Evolutionary conservation across 2,329 filamentous ascomycete species (phyloP).

Genomic region (Cladorrhinum sp.): DNA sequence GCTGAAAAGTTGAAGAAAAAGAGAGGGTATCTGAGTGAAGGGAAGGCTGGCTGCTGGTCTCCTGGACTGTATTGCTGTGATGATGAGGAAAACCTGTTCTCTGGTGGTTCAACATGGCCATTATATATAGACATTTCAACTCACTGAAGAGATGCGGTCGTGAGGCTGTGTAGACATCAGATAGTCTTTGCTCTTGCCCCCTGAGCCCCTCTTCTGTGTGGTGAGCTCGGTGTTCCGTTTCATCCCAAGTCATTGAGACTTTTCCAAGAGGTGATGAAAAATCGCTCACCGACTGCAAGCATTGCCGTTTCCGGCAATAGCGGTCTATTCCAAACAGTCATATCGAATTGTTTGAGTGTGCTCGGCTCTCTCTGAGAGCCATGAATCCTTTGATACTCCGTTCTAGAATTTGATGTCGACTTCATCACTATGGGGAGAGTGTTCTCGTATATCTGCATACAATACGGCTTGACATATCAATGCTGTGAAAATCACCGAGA

Average conservation of each 20-base stretch:
- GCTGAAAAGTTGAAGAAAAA: background rate
- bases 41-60: background rate
- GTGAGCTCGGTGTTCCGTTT: background rate
- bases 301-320: background rate
- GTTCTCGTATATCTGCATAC: too few relatives aligned
- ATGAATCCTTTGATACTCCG: too few relatives aligned
- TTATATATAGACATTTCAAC: background rate
- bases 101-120: background rate
- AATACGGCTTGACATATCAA: too few relatives aligned
- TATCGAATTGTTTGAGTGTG: background rate
- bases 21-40: background rate
- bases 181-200: background rate
- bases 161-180: background rate
- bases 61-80: slow-evolving; percentile 10
- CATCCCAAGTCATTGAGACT: slow-evolving; percentile 7
- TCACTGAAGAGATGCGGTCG: background rate
- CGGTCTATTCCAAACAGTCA: background rate
- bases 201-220: background rate
- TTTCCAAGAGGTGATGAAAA: slow-evolving; percentile 2
- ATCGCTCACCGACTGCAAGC: background rate
- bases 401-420: too few relatives aligned
- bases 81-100: background rate
- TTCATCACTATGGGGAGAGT: too few relatives aligned
- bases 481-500: background rate
- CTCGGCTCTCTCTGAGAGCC: background rate